Conservation (phyloP, 768 basidiomycete genomes). For the Lactarius psammicola region DNA sequence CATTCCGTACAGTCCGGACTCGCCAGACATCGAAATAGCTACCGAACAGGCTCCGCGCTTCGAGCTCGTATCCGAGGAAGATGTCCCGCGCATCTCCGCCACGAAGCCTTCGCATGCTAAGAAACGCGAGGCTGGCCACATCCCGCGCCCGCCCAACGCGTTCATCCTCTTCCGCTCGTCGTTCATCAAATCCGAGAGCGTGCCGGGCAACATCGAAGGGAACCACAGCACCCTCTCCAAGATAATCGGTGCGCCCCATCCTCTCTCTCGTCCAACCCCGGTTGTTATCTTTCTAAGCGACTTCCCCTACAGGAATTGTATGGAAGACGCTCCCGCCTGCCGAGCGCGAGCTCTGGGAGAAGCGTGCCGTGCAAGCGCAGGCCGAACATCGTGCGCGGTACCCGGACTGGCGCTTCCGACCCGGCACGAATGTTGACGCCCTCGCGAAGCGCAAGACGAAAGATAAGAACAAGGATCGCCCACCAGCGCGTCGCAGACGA, state of each 20-base stretch:
- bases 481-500: conserved; percentile 37
- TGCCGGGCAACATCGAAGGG: conserved; percentile 74
- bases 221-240: conserved; percentile 79
- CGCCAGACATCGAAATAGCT: conserved; percentile 31
- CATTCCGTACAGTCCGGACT: conserved; percentile 42
- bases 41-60: conserved; percentile 35
- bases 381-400: conserved; percentile 71
- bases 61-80: conserved; percentile 33
- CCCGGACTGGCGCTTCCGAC: conserved; percentile 81
- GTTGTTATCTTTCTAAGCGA: neutral
- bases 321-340: conserved; percentile 72
- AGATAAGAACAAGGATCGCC: conserved; percentile 43
- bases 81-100: conserved; percentile 30
- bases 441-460: conserved; percentile 29
- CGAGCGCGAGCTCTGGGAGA: conserved; percentile 76
- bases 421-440: conserved; percentile 50
- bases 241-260: conserved; percentile 62
- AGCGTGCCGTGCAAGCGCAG: conserved; percentile 65
- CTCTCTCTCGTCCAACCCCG: neutral
- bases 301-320: conserved; percentile 50
- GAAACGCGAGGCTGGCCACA: conserved; percentile 68
- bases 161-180: conserved; percentile 83
- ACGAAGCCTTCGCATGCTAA: conserved; percentile 51
- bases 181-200: conserved; percentile 71
- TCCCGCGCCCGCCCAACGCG: conserved; percentile 81